A percentile compares a stretch with the other conserved stretches of the same genome.
These are phyloP conservation scores for Canavalia ensiformis DNA, from an alignment of 306 rosid species.

Conservation along the genomic window DNA sequence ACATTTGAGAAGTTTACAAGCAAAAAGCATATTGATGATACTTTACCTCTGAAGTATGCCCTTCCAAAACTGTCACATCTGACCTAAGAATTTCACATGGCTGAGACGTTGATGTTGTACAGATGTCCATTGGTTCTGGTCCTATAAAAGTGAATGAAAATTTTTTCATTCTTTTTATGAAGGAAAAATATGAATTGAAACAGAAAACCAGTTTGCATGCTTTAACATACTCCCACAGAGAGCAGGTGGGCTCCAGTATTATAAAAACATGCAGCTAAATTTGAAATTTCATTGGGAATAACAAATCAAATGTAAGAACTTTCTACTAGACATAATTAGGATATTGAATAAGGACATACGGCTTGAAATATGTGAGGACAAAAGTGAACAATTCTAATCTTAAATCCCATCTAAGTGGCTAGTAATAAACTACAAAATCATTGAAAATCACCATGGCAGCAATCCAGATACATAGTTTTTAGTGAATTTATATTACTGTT, in stretches of 20 bases:
- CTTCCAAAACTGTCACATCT: constrained; percentile 90
- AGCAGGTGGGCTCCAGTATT: no score
- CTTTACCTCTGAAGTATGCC: constrained; percentile 92
- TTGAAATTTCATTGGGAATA: not conserved
- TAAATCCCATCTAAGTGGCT: constrained; percentile 12
- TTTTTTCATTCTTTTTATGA: not conserved
- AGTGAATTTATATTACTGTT: constrained; percentile 10
- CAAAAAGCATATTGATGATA: constrained; percentile 38
- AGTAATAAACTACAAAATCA: constrained; percentile 32
- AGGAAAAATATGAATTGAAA: constrained; percentile 39
- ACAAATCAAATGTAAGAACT: not conserved
- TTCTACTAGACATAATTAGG: constrained; percentile 5
- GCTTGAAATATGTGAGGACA: constrained; percentile 15
- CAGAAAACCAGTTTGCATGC: not conserved
- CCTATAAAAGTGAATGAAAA: constrained; percentile 54
- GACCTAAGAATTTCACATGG: constrained; percentile 77
- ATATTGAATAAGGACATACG: constrained; percentile 5
- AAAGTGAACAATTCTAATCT: constrained; percentile 27
- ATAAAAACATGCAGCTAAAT: not conserved
- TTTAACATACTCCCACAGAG: constrained; percentile 14
- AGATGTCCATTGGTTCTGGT: constrained; percentile 83
- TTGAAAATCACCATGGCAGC: not conserved
- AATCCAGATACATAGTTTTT: constrained; percentile 29
- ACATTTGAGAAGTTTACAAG: not conserved
- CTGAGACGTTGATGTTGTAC: constrained; percentile 66